Evolutionary conservation across 2,329 filamentous ascomycete genomes (phyloP).

Genomic region (Cordyceps cicadae): DNA sequence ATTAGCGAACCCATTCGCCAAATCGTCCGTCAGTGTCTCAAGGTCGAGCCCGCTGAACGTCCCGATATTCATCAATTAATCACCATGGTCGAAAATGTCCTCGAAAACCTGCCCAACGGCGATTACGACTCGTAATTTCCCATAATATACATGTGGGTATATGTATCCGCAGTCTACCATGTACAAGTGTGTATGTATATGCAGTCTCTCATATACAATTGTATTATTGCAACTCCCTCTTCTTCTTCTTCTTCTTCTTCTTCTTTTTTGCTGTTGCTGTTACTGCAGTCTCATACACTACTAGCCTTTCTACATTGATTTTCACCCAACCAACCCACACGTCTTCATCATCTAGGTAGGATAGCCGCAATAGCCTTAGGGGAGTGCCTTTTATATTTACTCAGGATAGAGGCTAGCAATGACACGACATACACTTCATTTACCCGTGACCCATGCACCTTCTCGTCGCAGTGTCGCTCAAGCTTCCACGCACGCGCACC

Average conservation of each 20-base stretch:
- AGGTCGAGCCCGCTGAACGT: conserved; percentile 77
- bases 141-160: not conserved
- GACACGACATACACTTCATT: not conserved
- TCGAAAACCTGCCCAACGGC: conserved; percentile 56
- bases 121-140: not conserved
- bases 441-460: not conserved
- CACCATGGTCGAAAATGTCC: conserved; percentile 63
- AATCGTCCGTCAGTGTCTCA: conserved; percentile 77
- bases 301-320: not conserved
- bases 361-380: not conserved
- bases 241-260: too few relatives aligned
- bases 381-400: conserved; percentile 2
- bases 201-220: not conserved
- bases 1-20: conserved; percentile 81
- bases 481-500: conserved; percentile 19
- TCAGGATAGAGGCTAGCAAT: conserved; percentile 2
- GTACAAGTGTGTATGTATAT: not conserved
- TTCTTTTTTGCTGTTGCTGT: too few relatives aligned
- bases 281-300: not conserved
- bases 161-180: not conserved
- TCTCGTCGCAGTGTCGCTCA: not conserved
- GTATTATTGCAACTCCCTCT: not conserved
- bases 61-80: conserved; percentile 84
- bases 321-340: too few relatives aligned
- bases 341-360: not conserved